Percentiles rank a stretch among this genome's conserved stretches.
These are phyloP conservation scores for Neonectria hederae DNA, from an alignment of 2,329 filamentous ascomycete species.

Conservation along the genomic window DNA sequence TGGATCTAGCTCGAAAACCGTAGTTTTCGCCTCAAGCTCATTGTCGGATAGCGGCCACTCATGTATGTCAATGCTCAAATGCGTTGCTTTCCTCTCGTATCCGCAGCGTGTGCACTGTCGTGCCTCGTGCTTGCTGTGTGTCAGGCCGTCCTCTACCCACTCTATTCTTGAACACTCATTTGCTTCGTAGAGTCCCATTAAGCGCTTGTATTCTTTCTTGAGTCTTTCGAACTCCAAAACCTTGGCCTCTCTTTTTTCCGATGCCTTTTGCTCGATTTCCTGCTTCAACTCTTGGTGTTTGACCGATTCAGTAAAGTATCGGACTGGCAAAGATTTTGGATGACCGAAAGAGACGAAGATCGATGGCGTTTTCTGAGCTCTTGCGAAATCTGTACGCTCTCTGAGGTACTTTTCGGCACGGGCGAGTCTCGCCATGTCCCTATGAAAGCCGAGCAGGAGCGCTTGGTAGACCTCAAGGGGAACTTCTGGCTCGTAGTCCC, in stretches of 20 bases:
- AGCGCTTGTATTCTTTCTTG: conserved; percentile 4
- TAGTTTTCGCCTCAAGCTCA: conserved; percentile 50
- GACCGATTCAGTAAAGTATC: conserved; percentile 28
- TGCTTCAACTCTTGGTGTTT: conserved; percentile 48
- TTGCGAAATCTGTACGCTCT: not conserved
- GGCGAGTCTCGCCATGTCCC: conserved; percentile 57
- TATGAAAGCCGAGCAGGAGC: conserved; percentile 55
- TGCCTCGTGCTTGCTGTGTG: conserved; percentile 15
- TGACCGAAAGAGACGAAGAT: conserved; percentile 29
- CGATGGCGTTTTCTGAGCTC: not conserved
- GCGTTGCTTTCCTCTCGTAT: conserved; percentile 41
- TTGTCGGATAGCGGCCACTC: conserved; percentile 66
- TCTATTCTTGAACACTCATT: conserved; percentile 13
- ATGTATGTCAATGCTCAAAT: conserved; percentile 56
- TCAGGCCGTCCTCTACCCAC: not conserved
- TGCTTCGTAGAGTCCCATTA: conserved; percentile 23
- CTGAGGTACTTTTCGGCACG: conserved; percentile 56
- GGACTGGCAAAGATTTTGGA: conserved; percentile 24
- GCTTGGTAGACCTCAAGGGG: conserved; percentile 50
- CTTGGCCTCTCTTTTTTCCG: conserved; percentile 7
- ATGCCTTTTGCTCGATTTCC: conserved; percentile 53
- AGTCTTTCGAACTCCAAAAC: conserved; percentile 22
- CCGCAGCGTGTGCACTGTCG: conserved; percentile 50
- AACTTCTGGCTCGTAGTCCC: conserved; percentile 58
- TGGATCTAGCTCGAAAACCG: conserved; percentile 62